Evolutionary conservation across 257 asterid species (phyloP), one percentile per base, ranked within the genome.

Genomic region (Lycium barbarum): DNA sequence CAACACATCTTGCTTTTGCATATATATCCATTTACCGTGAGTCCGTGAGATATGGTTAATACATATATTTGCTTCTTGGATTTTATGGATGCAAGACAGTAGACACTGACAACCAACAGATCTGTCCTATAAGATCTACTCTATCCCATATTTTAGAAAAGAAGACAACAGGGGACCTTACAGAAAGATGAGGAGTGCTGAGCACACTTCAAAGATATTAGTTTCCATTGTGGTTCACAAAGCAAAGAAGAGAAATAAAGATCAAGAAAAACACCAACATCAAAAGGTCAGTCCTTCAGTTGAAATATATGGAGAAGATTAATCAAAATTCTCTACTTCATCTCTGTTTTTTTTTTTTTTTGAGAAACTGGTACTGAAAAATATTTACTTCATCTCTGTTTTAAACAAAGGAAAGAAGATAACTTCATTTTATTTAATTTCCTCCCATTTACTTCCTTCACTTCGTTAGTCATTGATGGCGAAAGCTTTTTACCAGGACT

Each of bases 251-350:
- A 70, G 54, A 14, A 68, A 15, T 38, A 70, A 54, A 70, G 79
- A 70, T 17, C 54, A 70, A 70, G 79, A 70, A 17, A 70, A 70
- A 15, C 45, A 26, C 40, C 65, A 53, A 26, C 82, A 78, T 26
- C 26, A 33, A 5, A 78, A 53, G 15, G 26, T 45, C 14, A 15
- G 65, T 78, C 26, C 53, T 53, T 51, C 63, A 76, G 26, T 26
- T 76, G 45, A 76, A 76, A 49, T 26, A 26, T 2, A 76, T 26
- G 82, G 11, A 51, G 20, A 51, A 51, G 65, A 76, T 26, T 49
- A 76, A 54, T 51, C 33, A 53, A 26, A 78, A 14, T 14, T 78
- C 82, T 78, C 82, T 78, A 14, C 26, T 53, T 78, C 65, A 76
- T 76, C 58, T 43, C 18, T 5, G 10, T 72, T 72, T 45, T 43